Evolutionary conservation across 2,329 filamentous ascomycete species (phyloP).

Genomic region (Aspergillus fructus): DNA sequence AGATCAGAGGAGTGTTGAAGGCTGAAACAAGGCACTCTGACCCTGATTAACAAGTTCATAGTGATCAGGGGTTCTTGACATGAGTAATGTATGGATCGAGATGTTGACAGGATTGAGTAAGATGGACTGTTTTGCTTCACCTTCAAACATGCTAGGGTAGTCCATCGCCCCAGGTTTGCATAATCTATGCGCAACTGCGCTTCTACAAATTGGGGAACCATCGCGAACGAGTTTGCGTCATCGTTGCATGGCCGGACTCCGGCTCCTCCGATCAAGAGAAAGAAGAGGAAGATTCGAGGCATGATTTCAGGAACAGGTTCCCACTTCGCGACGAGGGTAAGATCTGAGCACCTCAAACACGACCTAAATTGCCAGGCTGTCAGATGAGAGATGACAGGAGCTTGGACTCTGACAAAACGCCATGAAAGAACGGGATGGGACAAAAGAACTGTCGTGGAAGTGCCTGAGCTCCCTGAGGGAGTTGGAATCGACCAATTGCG

Average conservation of each 20-base stretch:
- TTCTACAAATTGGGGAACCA: not conserved
- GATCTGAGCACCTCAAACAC: not conserved
- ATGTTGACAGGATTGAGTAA: not conserved
- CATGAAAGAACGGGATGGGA: not conserved
- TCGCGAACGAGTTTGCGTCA: not conserved
- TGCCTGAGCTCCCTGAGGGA: not conserved
- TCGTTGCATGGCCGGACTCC: not conserved
- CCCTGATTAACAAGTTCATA: not conserved
- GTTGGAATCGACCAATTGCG: not conserved
- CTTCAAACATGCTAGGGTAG: not conserved
- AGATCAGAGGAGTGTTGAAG: not conserved
- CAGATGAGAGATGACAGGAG: slow-evolving; percentile 1
- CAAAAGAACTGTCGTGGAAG: not conserved
- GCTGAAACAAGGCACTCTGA: not conserved
- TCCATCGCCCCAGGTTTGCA: not conserved
- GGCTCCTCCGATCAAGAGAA: not conserved
- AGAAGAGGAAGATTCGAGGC: not conserved
- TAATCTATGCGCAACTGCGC: not conserved
- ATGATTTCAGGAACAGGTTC: not conserved
- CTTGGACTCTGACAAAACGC: not conserved
- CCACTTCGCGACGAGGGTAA: not conserved
- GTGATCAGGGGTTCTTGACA: not conserved
- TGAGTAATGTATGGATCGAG: not conserved
- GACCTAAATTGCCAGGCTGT: not conserved
- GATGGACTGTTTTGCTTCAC: not conserved